Percentiles rank a stretch among this genome's conserved stretches.
phyloP scores from a whole-genome alignment of 768 basidiomycete species.

The Antrodiella citrinella region DNA sequence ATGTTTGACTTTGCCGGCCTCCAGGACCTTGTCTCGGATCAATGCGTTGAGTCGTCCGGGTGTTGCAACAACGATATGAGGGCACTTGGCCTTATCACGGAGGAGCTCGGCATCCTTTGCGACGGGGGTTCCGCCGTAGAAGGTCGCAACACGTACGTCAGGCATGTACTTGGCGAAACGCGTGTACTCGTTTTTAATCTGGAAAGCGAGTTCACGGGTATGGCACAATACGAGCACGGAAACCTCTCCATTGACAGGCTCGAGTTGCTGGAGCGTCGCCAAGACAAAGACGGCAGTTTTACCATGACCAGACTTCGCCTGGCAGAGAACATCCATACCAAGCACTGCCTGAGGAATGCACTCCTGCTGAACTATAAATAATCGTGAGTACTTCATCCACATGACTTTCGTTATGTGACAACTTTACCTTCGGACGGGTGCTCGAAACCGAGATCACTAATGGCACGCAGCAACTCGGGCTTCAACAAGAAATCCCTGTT shows the following conservation, averaged over 20 bases:
- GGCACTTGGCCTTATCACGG: slow-evolving; percentile 94
- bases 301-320: slow-evolving; percentile 97
- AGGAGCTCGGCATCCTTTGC: slow-evolving; percentile 90
- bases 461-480: slow-evolving; percentile 92
- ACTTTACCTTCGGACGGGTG: slow-evolving; percentile 98
- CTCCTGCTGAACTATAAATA: slow-evolving; percentile 97
- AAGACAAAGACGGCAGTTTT: slow-evolving; percentile 99
- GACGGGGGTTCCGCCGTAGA: slow-evolving; percentile 95
- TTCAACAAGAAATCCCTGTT: slow-evolving; percentile 93
- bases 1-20: slow-evolving; percentile 95
- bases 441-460: slow-evolving; percentile 99
- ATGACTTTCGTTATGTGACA: no score
- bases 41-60: slow-evolving; percentile 96
- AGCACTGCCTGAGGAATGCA: slow-evolving; percentile 99
- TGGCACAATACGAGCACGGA: slow-evolving; percentile 97
- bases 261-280: slow-evolving; percentile 95
- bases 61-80: slow-evolving; percentile 97
- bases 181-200: slow-evolving; percentile 99
- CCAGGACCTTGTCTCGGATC: slow-evolving; percentile 89
- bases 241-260: slow-evolving; percentile 97
- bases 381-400: no score
- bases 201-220: slow-evolving; percentile 98
- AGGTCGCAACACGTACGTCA: slow-evolving; percentile 92
- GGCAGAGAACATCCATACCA: slow-evolving; percentile 99
- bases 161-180: slow-evolving; percentile 99